Evolutionary conservation across 83 land plant species (phyloP).

Genomic region (Thuja plicata): DNA sequence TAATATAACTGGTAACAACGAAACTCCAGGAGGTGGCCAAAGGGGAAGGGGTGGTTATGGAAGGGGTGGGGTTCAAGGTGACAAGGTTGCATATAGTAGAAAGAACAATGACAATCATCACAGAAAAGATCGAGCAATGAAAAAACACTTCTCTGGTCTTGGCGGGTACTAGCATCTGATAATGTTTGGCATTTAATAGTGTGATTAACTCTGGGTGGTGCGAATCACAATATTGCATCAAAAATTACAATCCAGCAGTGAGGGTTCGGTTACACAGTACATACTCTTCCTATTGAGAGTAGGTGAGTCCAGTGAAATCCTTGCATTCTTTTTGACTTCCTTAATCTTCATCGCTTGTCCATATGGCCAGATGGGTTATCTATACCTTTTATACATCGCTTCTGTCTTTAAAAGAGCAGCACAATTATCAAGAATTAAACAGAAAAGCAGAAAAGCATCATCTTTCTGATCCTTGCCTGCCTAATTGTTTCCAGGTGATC

Average conservation of each 20-base stretch:
- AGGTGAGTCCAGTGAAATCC: neutral
- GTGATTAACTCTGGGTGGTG: neutral
- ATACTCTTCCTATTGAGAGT: neutral
- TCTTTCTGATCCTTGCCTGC: neutral
- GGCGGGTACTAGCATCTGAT: slow-evolving; percentile 37
- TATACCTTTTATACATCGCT: neutral
- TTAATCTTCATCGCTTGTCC: neutral
- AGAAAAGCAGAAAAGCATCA: neutral
- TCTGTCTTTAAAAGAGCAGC: neutral
- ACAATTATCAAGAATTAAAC: neutral
- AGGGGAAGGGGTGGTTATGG: slow-evolving; percentile 48
- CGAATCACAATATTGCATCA: neutral
- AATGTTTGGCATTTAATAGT: neutral
- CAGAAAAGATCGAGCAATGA: slow-evolving; percentile 81
- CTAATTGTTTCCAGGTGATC: neutral
- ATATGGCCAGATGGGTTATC: neutral
- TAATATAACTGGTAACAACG: slow-evolving; percentile 9
- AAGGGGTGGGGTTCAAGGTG: slow-evolving; percentile 22
- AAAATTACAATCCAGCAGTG: neutral
- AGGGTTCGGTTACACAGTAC: neutral
- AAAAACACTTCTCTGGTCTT: slow-evolving; percentile 76
- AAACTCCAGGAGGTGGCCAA: slow-evolving; percentile 38
- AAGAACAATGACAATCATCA: slow-evolving; percentile 43
- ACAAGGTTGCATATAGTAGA: slow-evolving; percentile 5
- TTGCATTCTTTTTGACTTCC: neutral